phyloP scores from a whole-genome alignment of 2,329 filamentous ascomycete genomes.

The Gyromitra esculenta region DNA sequence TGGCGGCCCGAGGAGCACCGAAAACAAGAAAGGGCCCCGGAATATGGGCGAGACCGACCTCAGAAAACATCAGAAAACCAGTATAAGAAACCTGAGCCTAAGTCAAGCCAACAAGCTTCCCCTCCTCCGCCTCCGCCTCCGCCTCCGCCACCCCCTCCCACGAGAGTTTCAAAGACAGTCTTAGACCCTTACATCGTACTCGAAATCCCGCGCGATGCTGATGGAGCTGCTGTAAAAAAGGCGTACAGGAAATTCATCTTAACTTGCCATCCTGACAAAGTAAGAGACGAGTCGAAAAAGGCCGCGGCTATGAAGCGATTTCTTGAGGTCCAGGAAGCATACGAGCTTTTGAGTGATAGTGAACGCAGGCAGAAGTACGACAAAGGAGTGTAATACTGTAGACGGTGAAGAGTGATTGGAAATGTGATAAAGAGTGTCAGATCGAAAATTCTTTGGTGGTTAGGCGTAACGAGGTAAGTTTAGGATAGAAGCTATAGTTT shows the following conservation, averaged over 20 bases:
- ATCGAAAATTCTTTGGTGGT: too few relatives aligned
- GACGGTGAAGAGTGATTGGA: not conserved
- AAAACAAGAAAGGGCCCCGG: not conserved
- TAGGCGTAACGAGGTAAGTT: too few relatives aligned
- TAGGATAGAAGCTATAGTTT: too few relatives aligned
- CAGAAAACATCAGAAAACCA: not conserved
- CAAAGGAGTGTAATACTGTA: not conserved
- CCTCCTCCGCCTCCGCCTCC: too few relatives aligned
- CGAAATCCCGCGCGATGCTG: conserved; percentile 82
- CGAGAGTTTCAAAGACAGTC: conserved; percentile 54
- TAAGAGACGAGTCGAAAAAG: conserved; percentile 76
- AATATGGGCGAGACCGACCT: not conserved
- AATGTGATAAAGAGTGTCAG: not conserved
- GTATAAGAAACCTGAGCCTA: not conserved
- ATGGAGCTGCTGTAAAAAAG: conserved; percentile 94
- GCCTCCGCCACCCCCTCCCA: too few relatives aligned
- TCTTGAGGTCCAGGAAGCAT: conserved; percentile 65
- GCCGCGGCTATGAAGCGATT: conserved; percentile 84
- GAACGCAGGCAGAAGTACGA: conserved; percentile 15
- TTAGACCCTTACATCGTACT: conserved; percentile 79
- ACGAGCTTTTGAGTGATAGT: conserved; percentile 13
- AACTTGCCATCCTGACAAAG: conserved; percentile 39
- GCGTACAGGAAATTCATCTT: conserved; percentile 73
- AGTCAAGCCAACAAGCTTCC: not conserved
- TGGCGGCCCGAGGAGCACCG: not conserved